These are phyloP conservation scores for Cucumis cinereus DNA, from an alignment of 306 rosid genomes.

Conservation along the genomic window DNA sequence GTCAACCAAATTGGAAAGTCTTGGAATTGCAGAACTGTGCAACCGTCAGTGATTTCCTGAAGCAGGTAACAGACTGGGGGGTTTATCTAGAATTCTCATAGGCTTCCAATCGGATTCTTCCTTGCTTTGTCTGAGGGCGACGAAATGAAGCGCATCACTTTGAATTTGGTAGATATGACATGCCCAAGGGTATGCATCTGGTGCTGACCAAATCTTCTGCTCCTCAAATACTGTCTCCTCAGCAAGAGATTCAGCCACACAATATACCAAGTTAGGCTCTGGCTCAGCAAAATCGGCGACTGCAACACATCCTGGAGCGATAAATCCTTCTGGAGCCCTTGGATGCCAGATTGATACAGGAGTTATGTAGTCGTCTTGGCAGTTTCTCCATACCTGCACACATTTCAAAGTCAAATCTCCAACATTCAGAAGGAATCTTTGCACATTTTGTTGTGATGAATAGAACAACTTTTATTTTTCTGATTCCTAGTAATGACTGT, in stretches of 20 bases:
- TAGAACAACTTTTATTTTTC: neutral
- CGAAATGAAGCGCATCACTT: constrained; percentile 84
- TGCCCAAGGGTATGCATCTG: constrained; percentile 84
- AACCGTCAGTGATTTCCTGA: constrained; percentile 11
- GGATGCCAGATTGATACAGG: constrained; percentile 84
- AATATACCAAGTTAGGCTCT: constrained; percentile 51
- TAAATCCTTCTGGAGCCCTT: constrained; percentile 87
- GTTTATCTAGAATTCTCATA: constrained; percentile 48
- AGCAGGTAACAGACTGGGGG: constrained; percentile 24
- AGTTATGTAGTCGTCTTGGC: constrained; percentile 54
- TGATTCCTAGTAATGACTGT: neutral
- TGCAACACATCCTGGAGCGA: constrained; percentile 75
- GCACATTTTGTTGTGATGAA: neutral
- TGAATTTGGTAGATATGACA: constrained; percentile 77
- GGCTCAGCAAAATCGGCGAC: constrained; percentile 58
- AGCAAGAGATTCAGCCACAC: constrained; percentile 55
- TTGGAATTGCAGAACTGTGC: neutral
- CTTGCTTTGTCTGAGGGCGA: constrained; percentile 60
- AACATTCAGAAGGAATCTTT: neutral
- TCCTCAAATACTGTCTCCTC: constrained; percentile 80
- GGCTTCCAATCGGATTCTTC: constrained; percentile 78
- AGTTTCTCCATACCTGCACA: constrained; percentile 91
- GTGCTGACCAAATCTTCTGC: constrained; percentile 76
- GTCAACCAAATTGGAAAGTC: neutral
- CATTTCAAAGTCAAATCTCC: neutral